Conservation (phyloP, 2,329 filamentous ascomycete species). For the Aureobasidium lini region DNA sequence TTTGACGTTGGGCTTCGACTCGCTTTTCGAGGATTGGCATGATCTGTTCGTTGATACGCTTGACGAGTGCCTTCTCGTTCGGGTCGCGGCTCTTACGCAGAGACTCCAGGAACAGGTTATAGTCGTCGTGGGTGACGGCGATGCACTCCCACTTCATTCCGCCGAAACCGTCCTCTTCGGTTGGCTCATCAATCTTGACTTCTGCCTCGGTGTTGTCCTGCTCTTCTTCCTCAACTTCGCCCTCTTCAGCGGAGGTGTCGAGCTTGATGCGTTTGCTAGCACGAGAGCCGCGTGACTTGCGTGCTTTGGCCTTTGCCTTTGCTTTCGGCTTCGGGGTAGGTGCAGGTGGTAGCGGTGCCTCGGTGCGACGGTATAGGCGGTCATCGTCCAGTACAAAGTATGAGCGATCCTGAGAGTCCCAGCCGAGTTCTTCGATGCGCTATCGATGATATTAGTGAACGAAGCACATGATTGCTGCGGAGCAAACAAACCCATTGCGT, state of each 20-base stretch:
- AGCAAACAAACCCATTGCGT: constrained; percentile 64
- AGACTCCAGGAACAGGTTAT: constrained; percentile 60
- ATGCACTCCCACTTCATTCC: constrained; percentile 86
- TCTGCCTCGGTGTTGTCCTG: constrained; percentile 25
- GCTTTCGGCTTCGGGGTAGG: constrained; percentile 47
- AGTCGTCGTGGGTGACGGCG: constrained; percentile 72
- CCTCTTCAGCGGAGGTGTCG: constrained; percentile 38
- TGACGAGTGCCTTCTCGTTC: constrained; percentile 73
- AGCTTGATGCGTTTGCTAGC: constrained; percentile 65
- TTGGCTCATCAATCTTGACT: constrained; percentile 25
- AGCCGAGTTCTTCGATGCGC: constrained; percentile 75
- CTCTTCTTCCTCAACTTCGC: constrained; percentile 35
- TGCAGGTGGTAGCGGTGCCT: constrained; percentile 55
- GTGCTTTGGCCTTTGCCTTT: constrained; percentile 38
- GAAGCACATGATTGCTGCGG: background rate
- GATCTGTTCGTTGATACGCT: constrained; percentile 67
- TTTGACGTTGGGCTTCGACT: constrained; percentile 59
- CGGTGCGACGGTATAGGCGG: constrained; percentile 80
- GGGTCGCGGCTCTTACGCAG: constrained; percentile 71
- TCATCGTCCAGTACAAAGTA: constrained; percentile 95
- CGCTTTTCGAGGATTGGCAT: constrained; percentile 78
- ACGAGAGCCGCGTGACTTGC: constrained; percentile 50
- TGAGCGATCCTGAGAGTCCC: constrained; percentile 76
- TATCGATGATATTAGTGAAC: constrained; percentile 24
- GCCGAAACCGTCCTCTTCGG: constrained; percentile 50